phyloP scores from a whole-genome alignment of 192 early-diverging fungal species.

The Linnemannia zychae region DNA sequence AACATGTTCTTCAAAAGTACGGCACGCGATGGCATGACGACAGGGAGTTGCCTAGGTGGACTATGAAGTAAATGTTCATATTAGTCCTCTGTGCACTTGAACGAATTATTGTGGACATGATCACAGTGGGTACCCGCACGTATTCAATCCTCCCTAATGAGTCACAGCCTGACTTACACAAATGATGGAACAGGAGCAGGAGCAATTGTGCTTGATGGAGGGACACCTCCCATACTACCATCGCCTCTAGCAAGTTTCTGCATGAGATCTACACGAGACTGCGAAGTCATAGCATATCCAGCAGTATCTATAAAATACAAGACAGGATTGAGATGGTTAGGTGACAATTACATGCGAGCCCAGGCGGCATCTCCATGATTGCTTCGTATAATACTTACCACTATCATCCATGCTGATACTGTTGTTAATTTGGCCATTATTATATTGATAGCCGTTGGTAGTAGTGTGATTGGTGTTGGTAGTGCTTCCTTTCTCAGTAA shows the following conservation, averaged over 20 bases:
- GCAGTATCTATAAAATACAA: constrained; percentile 56
- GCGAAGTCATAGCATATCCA: constrained; percentile 77
- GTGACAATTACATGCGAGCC: too few relatives aligned
- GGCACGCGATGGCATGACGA: constrained; percentile 70
- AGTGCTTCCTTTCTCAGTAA: constrained; percentile 72
- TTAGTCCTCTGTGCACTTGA: constrained; percentile 5
- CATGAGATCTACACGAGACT: constrained; percentile 84
- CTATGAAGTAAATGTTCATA: constrained; percentile 18
- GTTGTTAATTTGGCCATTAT: constrained; percentile 61
- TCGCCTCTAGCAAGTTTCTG: constrained; percentile 78
- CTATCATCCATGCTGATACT: constrained; percentile 57
- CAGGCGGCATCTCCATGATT: background rate
- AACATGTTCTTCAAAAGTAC: constrained; percentile 92
- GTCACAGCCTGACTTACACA: constrained; percentile 21
- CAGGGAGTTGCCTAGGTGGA: constrained; percentile 62
- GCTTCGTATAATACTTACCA: constrained; percentile 18
- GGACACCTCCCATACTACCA: constrained; percentile 55
- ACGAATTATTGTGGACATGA: background rate
- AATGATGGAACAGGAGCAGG: constrained; percentile 32
- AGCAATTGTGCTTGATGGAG: constrained; percentile 38
- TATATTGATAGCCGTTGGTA: constrained; percentile 56
- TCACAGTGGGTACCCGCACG: too few relatives aligned
- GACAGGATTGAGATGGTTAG: background rate
- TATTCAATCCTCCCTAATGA: too few relatives aligned
- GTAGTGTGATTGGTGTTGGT: constrained; percentile 25